Percentiles rank a stretch among this genome's conserved stretches.
phyloP scores from a whole-genome alignment of 2,329 filamentous ascomycete genomes.

The Pseudogymnoascus sp. region DNA sequence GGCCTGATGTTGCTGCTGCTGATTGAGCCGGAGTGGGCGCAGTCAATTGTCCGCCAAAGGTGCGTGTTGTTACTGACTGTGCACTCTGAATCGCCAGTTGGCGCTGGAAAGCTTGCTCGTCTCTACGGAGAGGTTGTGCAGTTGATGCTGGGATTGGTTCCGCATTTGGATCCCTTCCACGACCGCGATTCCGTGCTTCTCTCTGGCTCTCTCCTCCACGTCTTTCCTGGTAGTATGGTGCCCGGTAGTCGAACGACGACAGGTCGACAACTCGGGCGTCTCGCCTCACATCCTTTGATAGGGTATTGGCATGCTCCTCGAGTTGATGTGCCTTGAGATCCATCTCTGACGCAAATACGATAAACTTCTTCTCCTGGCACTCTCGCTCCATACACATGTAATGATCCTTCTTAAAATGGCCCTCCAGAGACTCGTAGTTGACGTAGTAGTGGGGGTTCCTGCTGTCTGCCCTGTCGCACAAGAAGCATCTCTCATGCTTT shows the following conservation, averaged over 20 bases:
- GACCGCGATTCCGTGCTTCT: slow-evolving; percentile 39
- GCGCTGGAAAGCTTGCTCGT: slow-evolving; percentile 84
- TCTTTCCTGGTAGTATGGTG: slow-evolving; percentile 56
- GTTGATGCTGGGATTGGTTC: slow-evolving; percentile 70
- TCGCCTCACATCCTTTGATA: slow-evolving; percentile 75
- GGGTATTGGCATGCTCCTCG: slow-evolving; percentile 66
- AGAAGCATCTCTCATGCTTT: slow-evolving; percentile 89
- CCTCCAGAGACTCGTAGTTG: slow-evolving; percentile 77
- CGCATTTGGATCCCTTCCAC: slow-evolving; percentile 79
- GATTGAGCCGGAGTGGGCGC: slow-evolving; percentile 37
- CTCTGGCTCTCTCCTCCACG: slow-evolving; percentile 38
- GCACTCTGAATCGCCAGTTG: slow-evolving; percentile 87
- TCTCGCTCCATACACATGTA: slow-evolving; percentile 77
- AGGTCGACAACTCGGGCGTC: slow-evolving; percentile 84
- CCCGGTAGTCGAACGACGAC: slow-evolving; percentile 71
- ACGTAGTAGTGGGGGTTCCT: slow-evolving; percentile 77
- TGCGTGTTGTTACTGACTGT: slow-evolving; percentile 69
- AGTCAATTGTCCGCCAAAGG: slow-evolving; percentile 78
- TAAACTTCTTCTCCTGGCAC: slow-evolving; percentile 93
- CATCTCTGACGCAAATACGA: slow-evolving; percentile 91
- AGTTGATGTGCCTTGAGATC: slow-evolving; percentile 92
- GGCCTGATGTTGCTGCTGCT: slow-evolving; percentile 7
- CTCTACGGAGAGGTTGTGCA: slow-evolving; percentile 71
- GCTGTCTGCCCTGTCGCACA: slow-evolving; percentile 61
- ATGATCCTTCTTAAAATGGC: slow-evolving; percentile 82